These are phyloP conservation scores for Sphagnum contortum DNA, from an alignment of 225 moss, liverwort and hornwort species.

Conservation along the genomic window DNA sequence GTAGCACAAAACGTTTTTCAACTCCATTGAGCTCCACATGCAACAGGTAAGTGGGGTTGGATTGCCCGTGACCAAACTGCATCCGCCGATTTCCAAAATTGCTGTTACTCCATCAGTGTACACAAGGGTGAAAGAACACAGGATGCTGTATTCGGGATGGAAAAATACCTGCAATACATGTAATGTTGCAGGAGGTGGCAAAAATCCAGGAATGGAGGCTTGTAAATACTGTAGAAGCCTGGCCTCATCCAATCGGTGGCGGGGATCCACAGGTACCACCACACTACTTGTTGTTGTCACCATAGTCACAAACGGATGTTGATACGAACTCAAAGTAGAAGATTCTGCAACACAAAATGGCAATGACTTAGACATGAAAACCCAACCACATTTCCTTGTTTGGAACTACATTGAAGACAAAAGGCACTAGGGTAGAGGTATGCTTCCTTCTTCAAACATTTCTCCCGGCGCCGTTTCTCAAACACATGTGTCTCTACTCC, in stretches of 20 bases:
- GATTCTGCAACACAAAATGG: too few species aligned
- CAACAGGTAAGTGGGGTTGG: constrained; percentile 85
- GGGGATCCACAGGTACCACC: constrained; percentile 62
- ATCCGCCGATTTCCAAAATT: not conserved
- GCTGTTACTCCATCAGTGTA: constrained; percentile 4
- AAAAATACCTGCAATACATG: constrained; percentile 39
- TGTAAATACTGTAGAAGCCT: constrained; percentile 63
- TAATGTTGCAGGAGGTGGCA: constrained; percentile 33
- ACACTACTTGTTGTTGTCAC: constrained; percentile 40
- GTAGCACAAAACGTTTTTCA: constrained; percentile 66
- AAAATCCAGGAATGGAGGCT: constrained; percentile 52
- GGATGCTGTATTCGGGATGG: not conserved
- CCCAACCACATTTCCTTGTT: too few species aligned
- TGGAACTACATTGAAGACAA: too few species aligned
- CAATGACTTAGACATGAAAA: too few species aligned
- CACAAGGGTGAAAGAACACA: too few species aligned
- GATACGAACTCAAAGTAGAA: too few species aligned
- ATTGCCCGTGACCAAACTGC: constrained; percentile 98
- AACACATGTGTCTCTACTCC: too few species aligned
- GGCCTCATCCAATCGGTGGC: constrained; percentile 51
- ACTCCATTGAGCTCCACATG: constrained; percentile 34
- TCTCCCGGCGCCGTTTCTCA: too few species aligned
- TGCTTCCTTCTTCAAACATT: too few species aligned
- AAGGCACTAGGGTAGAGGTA: too few species aligned
- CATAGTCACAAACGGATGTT: not conserved